Conservation (phyloP, 208 protist genomes). For the Crithidia bombi region DNA sequence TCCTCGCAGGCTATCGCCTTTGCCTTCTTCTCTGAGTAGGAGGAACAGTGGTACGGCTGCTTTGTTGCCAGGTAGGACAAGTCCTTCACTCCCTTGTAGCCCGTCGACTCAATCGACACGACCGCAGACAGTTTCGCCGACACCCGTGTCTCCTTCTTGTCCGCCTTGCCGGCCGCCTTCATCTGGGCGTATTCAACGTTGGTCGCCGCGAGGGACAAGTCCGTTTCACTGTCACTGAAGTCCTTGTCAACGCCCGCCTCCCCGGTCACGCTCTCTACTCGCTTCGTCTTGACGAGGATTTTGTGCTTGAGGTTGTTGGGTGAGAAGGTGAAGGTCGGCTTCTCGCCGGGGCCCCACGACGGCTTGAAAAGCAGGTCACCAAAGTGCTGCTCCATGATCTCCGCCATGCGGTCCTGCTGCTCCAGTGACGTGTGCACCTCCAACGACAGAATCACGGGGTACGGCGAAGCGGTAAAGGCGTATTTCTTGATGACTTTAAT, state of each 20-base stretch:
- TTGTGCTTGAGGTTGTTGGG: conserved; percentile 58
- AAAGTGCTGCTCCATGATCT: conserved; percentile 60
- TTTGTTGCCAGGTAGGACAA: conserved; percentile 55
- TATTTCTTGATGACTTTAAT: conserved; percentile 66
- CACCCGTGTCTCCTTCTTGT: conserved; percentile 35
- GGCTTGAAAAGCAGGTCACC: conserved; percentile 59
- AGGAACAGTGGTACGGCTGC: conserved; percentile 70
- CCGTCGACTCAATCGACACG: conserved; percentile 68
- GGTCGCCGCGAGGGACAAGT: conserved; percentile 4
- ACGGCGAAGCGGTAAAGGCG: conserved; percentile 68
- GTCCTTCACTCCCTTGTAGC: conserved; percentile 64
- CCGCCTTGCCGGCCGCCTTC: conserved; percentile 24
- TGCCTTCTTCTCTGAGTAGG: conserved; percentile 66
- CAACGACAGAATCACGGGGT: conserved; percentile 84
- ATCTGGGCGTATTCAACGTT: conserved; percentile 35
- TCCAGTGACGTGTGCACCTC: conserved; percentile 68
- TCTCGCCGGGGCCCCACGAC: conserved; percentile 42
- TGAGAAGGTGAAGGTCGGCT: conserved; percentile 48
- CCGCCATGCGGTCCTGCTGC: conserved; percentile 81
- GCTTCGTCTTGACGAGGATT: conserved; percentile 72
- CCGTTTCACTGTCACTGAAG: conserved; percentile 35
- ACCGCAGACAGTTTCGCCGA: conserved; percentile 51
- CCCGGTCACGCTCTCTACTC: conserved; percentile 25
- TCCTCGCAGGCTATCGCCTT: conserved; percentile 48
- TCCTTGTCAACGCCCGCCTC: conserved; percentile 50